Conservation (phyloP, 306 rosid species). For the Pachyrhizus erosus region DNA sequence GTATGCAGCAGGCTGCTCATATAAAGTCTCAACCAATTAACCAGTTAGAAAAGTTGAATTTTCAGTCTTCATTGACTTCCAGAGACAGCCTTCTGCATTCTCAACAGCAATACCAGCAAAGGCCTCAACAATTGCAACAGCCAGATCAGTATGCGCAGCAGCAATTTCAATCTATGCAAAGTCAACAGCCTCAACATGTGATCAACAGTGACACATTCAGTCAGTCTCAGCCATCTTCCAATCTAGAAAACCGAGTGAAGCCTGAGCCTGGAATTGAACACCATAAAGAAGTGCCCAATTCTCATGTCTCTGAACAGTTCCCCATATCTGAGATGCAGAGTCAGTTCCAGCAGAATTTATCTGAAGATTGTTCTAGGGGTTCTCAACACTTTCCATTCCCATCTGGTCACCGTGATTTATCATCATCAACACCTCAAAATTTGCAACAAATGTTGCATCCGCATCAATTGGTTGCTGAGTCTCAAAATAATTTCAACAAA, state of each 20-base stretch:
- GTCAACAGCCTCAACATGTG: slow-evolving; percentile 70
- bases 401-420: slow-evolving; percentile 65
- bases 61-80: slow-evolving; percentile 67
- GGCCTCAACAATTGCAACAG: slow-evolving; percentile 76
- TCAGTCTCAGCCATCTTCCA: slow-evolving; percentile 72
- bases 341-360: slow-evolving; percentile 72
- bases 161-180: slow-evolving; percentile 60
- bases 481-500: slow-evolving; percentile 76
- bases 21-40: slow-evolving; percentile 67
- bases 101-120: slow-evolving; percentile 78
- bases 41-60: slow-evolving; percentile 78
- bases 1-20: slow-evolving; percentile 70
- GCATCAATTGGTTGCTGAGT: slow-evolving; percentile 58
- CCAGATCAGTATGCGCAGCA: slow-evolving; percentile 67
- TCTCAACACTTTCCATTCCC: slow-evolving; percentile 64
- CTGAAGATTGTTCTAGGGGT: slow-evolving; percentile 62
- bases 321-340: slow-evolving; percentile 72
- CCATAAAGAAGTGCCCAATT: slow-evolving; percentile 62
- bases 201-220: slow-evolving; percentile 59
- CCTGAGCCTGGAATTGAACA: slow-evolving; percentile 73
- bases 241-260: slow-evolving; percentile 68
- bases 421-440: slow-evolving; percentile 65
- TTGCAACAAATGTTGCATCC: slow-evolving; percentile 69
- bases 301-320: slow-evolving; percentile 70
- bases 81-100: slow-evolving; percentile 69